Conservation (phyloP, 2,329 filamentous ascomycete species). For the Clarireedia sp. region DNA sequence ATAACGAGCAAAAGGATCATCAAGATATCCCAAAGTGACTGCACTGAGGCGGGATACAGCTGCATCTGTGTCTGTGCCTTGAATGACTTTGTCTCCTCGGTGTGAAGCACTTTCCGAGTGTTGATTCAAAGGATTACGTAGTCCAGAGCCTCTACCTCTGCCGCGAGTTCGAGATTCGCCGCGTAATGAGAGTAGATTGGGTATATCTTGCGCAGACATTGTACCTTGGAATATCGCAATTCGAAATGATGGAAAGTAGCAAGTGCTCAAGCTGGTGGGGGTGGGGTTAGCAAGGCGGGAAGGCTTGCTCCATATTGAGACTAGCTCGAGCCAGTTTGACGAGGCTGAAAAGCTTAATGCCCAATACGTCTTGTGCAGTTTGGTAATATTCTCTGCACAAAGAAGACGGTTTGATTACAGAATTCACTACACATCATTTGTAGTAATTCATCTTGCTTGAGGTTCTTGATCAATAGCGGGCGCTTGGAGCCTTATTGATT, state of each 20-base stretch:
- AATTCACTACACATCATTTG: too few relatives aligned
- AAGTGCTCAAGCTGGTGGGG: too few relatives aligned
- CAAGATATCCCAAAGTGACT: conserved; percentile 74
- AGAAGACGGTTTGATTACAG: too few relatives aligned
- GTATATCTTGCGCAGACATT: conserved; percentile 70
- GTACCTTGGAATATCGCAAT: conserved; percentile 6
- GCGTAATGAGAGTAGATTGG: conserved; percentile 61
- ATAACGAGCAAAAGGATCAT: conserved; percentile 67
- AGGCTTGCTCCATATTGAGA: too few relatives aligned
- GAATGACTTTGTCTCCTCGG: conserved; percentile 62
- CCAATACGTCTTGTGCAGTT: too few relatives aligned
- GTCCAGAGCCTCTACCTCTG: conserved; percentile 34
- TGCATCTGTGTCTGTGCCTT: conserved; percentile 87
- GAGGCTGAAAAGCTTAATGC: too few relatives aligned
- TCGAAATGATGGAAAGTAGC: not conserved
- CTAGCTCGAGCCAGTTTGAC: too few relatives aligned
- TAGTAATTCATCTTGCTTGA: too few relatives aligned
- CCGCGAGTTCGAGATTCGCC: conserved; percentile 35
- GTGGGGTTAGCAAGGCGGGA: too few relatives aligned
- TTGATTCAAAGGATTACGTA: conserved; percentile 23
- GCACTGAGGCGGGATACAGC: conserved; percentile 83
- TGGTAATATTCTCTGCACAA: too few relatives aligned
- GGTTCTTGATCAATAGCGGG: too few relatives aligned
- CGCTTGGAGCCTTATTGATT: too few relatives aligned
- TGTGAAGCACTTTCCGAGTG: not conserved